Conservation (phyloP, 305 asterid genomes). For the Fraxinus sp. region DNA sequence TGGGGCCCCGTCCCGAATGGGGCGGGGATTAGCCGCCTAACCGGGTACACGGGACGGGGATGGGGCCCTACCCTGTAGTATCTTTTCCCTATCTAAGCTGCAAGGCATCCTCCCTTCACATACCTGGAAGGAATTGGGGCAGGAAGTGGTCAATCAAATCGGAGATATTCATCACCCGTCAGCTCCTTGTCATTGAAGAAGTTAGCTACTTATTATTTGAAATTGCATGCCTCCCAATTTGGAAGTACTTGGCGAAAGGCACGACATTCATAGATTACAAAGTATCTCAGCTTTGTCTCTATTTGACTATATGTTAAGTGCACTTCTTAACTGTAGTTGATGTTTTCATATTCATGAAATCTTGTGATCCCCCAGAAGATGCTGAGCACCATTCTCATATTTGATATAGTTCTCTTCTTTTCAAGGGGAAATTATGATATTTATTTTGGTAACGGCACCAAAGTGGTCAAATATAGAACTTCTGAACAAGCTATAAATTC, state of each 20-base stretch:
- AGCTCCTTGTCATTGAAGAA: conserved; percentile 58
- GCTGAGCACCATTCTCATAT: background rate
- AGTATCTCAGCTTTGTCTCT: conserved; percentile 64
- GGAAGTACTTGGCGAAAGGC: conserved; percentile 81
- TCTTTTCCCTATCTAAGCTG: no score
- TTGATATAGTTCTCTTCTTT: background rate
- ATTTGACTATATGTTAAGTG: conserved; percentile 17
- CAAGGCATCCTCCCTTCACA: no score
- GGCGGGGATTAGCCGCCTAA: no score
- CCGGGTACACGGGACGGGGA: no score
- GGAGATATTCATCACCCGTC: conserved; percentile 32
- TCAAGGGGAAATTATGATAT: background rate
- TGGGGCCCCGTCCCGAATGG: no score
- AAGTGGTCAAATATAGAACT: no score
- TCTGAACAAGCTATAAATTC: no score
- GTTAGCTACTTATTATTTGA: conserved; percentile 64
- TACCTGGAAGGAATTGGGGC: no score
- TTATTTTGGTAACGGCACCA: no score
- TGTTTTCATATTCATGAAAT: conserved; percentile 1
- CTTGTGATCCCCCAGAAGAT: background rate
- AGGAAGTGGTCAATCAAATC: no score
- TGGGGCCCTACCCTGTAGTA: no score
- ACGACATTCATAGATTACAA: conserved; percentile 65
- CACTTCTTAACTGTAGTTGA: conserved; percentile 16
- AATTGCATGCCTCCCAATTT: conserved; percentile 69